phyloP scores from a whole-genome alignment of 257 asterid species.

The Solanum gracilifrons region DNA sequence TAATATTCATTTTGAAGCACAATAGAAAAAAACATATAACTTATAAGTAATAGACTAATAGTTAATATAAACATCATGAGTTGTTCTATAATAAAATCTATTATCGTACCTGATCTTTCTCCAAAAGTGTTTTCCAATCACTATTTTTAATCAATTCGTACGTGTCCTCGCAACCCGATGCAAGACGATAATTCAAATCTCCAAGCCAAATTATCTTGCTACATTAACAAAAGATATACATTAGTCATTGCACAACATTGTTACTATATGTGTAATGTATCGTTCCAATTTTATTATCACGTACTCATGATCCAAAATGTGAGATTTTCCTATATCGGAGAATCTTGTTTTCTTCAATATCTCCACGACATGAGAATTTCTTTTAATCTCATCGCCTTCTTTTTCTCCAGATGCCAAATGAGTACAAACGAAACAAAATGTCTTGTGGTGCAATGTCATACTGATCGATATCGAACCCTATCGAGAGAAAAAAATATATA shows the following conservation, averaged over 20 bases:
- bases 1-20: not conserved
- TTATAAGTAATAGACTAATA: not conserved
- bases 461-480: slow-evolving; percentile 79
- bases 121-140: slow-evolving; percentile 61
- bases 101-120: slow-evolving; percentile 61
- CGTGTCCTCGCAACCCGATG: slow-evolving; percentile 28
- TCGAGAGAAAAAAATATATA: not conserved
- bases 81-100: too few species aligned
- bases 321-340: slow-evolving; percentile 12
- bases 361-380: slow-evolving; percentile 60
- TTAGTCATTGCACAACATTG: not conserved
- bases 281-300: not conserved
- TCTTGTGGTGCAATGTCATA: slow-evolving; percentile 36
- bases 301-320: slow-evolving; percentile 66
- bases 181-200: slow-evolving; percentile 78
- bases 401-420: slow-evolving; percentile 84
- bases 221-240: not conserved
- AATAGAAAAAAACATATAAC: not conserved
- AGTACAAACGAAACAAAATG: slow-evolving; percentile 79
- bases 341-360: slow-evolving; percentile 60
- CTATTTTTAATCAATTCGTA: slow-evolving; percentile 36
- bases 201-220: slow-evolving; percentile 88
- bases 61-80: not conserved
- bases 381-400: slow-evolving; percentile 44
- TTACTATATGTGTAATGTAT: not conserved